Base-by-base conservation (phyloP, 2,329 filamentous ascomycete species). In the Oidium heveae region DNA sequence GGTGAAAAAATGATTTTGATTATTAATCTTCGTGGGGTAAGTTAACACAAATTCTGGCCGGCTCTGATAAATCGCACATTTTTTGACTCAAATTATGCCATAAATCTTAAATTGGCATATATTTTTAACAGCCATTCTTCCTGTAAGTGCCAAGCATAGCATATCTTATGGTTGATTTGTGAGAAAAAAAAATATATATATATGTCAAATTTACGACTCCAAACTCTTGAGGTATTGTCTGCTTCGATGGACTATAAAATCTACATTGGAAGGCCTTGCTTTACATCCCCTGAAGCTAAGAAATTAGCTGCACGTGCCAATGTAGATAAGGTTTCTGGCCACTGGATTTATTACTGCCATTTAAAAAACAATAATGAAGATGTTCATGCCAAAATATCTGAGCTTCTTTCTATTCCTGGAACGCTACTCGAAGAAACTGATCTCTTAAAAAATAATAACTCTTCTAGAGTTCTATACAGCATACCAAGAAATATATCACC, bases 401-500 rank as follows among this genome's bases (percentile, higher is more conserved):
- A 54, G 22, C 41, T 55, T 15, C 32, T 47, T 39, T 20, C 22
- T 37, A 7, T 39, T 20, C 16, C 13, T 55, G 54, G 61, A 53
- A 34, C 46, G 28, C 36, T 15, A 15, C 28, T 65, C 5, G 53
- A 57, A n/a, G 58, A 62, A 47, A 55, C 64, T 36, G 59, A 65
- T 16, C 62, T 61, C 20, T 58, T 56, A 24, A 32, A 55, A 5
- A 34, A 56, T 49, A 51, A 55, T 4, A 54, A 28, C 3, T 28
- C 6, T 28, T 55, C 55, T 15, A 54, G 58, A 46, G 54, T 60
- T n/a, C 63, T 60, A 65, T 86, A 87, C 65, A 74, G 94, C 56
- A 79, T 76, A 50, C 89, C 89, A 20, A 78, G 89, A 60, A 84
- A 84, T 62, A 88, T 94, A 61, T 95, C 88, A 43, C 91, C 91